Evolutionary conservation across 2,329 filamentous ascomycete genomes (phyloP).

Genomic region (Fusarium equiseti): DNA sequence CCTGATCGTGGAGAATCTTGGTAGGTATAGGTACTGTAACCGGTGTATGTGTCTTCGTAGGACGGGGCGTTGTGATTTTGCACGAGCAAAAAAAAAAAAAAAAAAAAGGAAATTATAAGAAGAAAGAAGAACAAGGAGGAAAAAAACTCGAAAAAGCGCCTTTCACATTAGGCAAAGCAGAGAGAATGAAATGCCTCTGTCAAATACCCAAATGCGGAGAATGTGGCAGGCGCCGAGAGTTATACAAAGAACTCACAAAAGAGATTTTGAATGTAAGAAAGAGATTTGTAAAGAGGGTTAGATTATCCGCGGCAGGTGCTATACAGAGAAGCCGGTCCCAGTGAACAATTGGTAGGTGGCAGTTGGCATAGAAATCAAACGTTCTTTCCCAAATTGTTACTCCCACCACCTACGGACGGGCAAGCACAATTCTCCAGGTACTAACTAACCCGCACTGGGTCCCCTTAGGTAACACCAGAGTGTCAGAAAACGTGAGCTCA

Average conservation of each 20-base stretch:
- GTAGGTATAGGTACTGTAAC: too few species aligned
- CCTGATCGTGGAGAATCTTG: too few species aligned
- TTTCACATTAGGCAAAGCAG: not conserved
- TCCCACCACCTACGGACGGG: not conserved
- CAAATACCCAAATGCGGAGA: not conserved
- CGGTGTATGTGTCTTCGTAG: too few species aligned
- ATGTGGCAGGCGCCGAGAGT: not conserved
- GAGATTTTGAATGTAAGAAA: not conserved
- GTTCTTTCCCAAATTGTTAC: not conserved
- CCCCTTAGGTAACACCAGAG: not conserved
- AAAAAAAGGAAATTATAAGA: too few species aligned
- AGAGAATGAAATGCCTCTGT: not conserved
- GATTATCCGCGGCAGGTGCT: not conserved
- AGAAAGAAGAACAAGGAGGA: too few species aligned
- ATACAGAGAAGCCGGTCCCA: not conserved
- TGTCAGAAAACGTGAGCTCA: not conserved
- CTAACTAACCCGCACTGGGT: not conserved
- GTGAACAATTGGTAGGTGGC: not conserved
- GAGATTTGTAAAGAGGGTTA: not conserved
- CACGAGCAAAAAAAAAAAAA: too few species aligned
- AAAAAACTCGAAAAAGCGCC: too few species aligned
- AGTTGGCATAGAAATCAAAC: not conserved
- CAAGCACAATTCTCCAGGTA: not conserved
- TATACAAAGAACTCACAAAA: not conserved
- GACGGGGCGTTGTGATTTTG: too few species aligned